phyloP scores from a whole-genome alignment of 257 asterid genomes.

The Solanum pinnatisectum region DNA sequence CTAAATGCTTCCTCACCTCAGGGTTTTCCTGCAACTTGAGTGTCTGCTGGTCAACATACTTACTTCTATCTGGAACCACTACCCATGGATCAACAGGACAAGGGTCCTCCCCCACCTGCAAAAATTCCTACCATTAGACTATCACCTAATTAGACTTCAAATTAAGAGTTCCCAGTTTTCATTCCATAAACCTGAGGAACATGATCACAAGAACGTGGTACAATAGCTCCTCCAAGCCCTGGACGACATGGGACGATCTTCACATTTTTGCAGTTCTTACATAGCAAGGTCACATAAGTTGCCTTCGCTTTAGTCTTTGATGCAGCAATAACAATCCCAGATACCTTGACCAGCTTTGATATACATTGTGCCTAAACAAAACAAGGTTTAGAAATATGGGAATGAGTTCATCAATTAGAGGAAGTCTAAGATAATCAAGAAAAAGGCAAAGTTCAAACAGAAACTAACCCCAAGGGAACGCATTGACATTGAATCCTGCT shows the following conservation, averaged over 20 bases:
- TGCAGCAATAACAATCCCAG: conserved; percentile 95
- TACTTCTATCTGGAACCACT: conserved; percentile 87
- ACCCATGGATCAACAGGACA: conserved; percentile 94
- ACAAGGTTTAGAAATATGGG: neutral
- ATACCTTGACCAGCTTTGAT: conserved; percentile 81
- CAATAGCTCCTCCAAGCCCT: conserved; percentile 96
- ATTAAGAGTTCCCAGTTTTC: neutral
- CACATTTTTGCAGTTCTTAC: conserved; percentile 83
- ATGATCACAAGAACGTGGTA: conserved; percentile 93
- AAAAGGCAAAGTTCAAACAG: neutral
- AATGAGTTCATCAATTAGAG: neutral
- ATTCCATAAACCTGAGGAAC: conserved; percentile 55
- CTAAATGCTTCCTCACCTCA: conserved; percentile 41
- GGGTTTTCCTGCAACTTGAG: conserved; percentile 93
- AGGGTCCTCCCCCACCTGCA: conserved; percentile 74
- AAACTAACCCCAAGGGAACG: conserved; percentile 82
- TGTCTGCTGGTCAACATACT: conserved; percentile 92
- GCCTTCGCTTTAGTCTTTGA: conserved; percentile 98
- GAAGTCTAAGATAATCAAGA: neutral
- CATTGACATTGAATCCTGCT: conserved; percentile 78
- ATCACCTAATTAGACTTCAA: neutral
- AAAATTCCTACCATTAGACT: neutral
- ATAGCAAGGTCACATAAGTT: conserved; percentile 78
- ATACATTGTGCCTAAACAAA: conserved; percentile 70
- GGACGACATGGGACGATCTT: conserved; percentile 94